Percentiles rank a stretch among this genome's conserved stretches.
These are phyloP conservation scores for Seiridium cupressi DNA, from an alignment of 2,329 filamentous ascomycete species.

Conservation along the genomic window DNA sequence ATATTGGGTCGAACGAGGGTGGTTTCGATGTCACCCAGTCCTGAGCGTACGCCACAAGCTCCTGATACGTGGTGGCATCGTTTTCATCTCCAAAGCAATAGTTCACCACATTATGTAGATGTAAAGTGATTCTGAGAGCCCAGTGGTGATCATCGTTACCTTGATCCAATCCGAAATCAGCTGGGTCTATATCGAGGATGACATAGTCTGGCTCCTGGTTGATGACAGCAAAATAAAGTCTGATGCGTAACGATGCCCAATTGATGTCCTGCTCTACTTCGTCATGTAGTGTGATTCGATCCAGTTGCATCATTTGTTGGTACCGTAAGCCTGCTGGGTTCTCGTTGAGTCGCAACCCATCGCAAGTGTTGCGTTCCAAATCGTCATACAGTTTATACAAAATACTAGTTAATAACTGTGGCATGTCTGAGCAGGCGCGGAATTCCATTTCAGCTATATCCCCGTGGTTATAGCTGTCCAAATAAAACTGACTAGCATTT, in stretches of 20 bases:
- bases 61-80: conserved; percentile 15
- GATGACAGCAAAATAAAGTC: not conserved
- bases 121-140: conserved; percentile 21
- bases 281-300: not conserved
- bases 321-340: not conserved
- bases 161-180: not conserved
- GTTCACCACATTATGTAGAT: conserved; percentile 18
- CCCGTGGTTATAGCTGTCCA: not conserved
- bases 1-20: conserved; percentile 22
- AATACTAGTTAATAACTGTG: not conserved
- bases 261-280: not conserved
- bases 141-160: conserved; percentile 15
- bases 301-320: not conserved
- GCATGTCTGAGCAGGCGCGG: not conserved
- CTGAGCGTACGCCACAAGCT: conserved; percentile 16
- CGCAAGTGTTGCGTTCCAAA: not conserved
- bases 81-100: conserved; percentile 23
- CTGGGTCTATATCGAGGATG: not conserved
- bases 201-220: not conserved
- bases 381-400: not conserved
- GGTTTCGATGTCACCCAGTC: conserved; percentile 22
- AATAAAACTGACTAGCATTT: not conserved
- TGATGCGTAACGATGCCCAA: not conserved
- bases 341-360: not conserved
- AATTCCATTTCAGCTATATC: not conserved